Conservation (phyloP, 257 asterid genomes). For the Rehmannia glutinosa region DNA sequence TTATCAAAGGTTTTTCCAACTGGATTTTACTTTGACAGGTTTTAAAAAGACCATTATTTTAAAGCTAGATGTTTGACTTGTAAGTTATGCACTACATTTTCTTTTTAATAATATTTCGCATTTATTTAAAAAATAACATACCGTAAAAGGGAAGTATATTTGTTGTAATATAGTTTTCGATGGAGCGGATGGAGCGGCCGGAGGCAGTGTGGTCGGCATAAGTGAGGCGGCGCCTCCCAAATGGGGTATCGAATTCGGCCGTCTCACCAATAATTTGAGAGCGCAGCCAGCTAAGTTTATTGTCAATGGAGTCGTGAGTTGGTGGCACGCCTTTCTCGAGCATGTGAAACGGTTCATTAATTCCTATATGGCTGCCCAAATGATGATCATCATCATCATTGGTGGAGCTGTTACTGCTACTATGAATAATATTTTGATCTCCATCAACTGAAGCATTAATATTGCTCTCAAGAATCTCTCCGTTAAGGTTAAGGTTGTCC, state of each 20-base stretch:
- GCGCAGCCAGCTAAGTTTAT: slow-evolving; percentile 54
- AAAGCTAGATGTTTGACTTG: too few species aligned
- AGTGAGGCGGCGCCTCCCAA: slow-evolving; percentile 58
- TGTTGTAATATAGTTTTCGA: slow-evolving; percentile 45
- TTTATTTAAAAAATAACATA: too few species aligned
- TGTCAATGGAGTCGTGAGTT: slow-evolving; percentile 11
- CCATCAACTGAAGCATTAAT: too few species aligned
- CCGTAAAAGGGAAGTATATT: slow-evolving; percentile 53
- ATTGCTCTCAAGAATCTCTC: too few species aligned
- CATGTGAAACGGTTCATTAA: slow-evolving; percentile 13
- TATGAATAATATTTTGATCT: too few species aligned
- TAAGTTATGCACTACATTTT: too few species aligned
- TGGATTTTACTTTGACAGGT: too few species aligned
- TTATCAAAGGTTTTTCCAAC: too few species aligned
- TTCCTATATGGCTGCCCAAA: neutral
- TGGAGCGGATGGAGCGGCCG: slow-evolving; percentile 50
- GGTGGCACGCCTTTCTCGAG: slow-evolving; percentile 2
- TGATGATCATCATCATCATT: neutral
- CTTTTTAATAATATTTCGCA: too few species aligned
- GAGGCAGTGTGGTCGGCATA: slow-evolving; percentile 81
- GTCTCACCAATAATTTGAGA: slow-evolving; percentile 50
- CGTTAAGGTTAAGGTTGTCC: too few species aligned
- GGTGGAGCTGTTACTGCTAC: neutral
- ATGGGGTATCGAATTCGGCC: slow-evolving; percentile 46
- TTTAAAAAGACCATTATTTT: too few species aligned